Percentiles rank a stretch among this genome's conserved stretches.
phyloP scores from a whole-genome alignment of 345 rosid genomes.

The rapeseed (Brassica napus) region DNA sequence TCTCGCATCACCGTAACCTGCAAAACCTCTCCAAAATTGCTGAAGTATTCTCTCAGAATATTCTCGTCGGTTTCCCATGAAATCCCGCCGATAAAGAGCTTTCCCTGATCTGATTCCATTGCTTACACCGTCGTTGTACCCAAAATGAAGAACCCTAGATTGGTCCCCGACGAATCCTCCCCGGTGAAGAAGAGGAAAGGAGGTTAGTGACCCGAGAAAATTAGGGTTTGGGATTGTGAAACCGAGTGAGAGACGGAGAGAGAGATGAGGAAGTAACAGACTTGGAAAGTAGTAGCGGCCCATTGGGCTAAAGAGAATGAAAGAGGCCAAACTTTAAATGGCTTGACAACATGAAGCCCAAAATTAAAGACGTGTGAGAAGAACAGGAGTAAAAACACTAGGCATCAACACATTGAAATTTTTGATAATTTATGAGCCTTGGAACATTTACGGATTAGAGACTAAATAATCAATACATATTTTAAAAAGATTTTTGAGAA shows the following conservation, averaged over 20 bases:
- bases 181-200: constrained; percentile 25
- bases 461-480: no score
- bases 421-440: no score
- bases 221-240: constrained; percentile 39
- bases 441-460: no score
- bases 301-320: background rate
- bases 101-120: constrained; percentile 90
- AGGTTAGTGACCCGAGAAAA: constrained; percentile 31
- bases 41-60: constrained; percentile 63
- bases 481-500: no score
- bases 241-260: background rate
- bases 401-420: no score
- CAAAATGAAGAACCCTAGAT: constrained; percentile 22
- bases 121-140: background rate
- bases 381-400: no score
- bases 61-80: constrained; percentile 93
- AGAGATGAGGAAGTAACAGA: background rate
- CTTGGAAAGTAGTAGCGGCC: background rate
- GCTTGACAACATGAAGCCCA: background rate
- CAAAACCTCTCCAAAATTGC: constrained; percentile 65
- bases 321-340: background rate
- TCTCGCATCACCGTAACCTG: constrained; percentile 77
- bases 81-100: constrained; percentile 91
- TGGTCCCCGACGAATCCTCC: constrained; percentile 24
- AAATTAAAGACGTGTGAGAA: no score